Percentiles rank a stretch among this genome's conserved stretches.
Conservation (phyloP, 768 basidiomycete genomes). For the Fibroporia radiculosa region DNA sequence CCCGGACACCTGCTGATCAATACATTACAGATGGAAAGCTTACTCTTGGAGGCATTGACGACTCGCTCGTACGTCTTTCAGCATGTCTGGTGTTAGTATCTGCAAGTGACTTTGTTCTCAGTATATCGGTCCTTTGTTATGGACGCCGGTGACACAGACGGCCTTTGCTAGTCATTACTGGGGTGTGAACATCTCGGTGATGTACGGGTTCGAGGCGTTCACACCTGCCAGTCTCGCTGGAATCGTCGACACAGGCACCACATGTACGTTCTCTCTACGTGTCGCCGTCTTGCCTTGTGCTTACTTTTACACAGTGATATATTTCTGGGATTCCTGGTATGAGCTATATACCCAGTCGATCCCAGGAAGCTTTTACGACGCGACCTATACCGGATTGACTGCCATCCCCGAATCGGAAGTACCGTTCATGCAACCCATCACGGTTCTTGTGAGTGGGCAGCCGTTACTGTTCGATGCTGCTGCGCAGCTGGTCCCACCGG, state of each 20-base stretch:
- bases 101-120: background rate
- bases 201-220: slow-evolving; percentile 5
- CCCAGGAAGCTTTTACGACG: background rate
- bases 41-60: slow-evolving; percentile 25
- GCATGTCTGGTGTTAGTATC: no score
- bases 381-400: background rate
- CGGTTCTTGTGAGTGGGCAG: slow-evolving; percentile 35
- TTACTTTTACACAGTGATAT: slow-evolving; percentile 1
- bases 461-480: background rate
- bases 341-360: background rate
- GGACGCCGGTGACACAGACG: slow-evolving; percentile 33
- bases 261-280: slow-evolving; percentile 18
- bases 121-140: slow-evolving; percentile 14
- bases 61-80: background rate
- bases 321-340: background rate
- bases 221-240: slow-evolving; percentile 32
- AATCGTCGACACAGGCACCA: slow-evolving; percentile 48
- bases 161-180: slow-evolving; percentile 39
- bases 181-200: slow-evolving; percentile 34
- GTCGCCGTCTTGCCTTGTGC: background rate
- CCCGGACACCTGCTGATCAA: background rate
- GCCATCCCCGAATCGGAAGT: background rate
- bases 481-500: background rate
- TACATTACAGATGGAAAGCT: slow-evolving; percentile 20
- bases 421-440: background rate